A percentile compares a stretch with the other conserved stretches of the same genome.
These are phyloP conservation scores for Chrysanthemum lavandulifolium DNA, from an alignment of 129 eudicot species.

Conservation along the genomic window DNA sequence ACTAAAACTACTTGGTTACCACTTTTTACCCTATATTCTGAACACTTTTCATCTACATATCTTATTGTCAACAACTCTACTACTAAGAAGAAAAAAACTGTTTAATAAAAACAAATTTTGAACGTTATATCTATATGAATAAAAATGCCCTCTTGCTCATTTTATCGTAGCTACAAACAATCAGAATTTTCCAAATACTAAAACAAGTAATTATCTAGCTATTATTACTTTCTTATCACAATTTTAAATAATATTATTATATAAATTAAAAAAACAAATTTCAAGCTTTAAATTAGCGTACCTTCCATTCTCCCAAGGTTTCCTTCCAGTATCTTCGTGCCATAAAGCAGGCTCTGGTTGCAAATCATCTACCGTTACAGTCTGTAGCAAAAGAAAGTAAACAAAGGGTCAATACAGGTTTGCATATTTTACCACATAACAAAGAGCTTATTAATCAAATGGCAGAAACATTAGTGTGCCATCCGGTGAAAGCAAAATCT, in stretches of 20 bases:
- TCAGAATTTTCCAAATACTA: no score
- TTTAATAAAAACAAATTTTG: neutral
- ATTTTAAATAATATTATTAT: neutral
- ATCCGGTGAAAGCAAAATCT: neutral
- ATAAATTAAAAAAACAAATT: neutral
- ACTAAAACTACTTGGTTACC: neutral
- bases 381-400: constrained; percentile 36
- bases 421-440: constrained; percentile 3
- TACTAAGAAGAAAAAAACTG: no score
- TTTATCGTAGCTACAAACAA: no score
- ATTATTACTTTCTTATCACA: neutral
- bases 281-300: constrained; percentile 11
- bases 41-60: neutral
- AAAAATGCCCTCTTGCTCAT: no score
- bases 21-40: neutral
- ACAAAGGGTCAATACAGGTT: neutral
- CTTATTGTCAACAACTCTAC: neutral
- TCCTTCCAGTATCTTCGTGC: constrained; percentile 89
- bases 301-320: constrained; percentile 75
- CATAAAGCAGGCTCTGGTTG: constrained; percentile 79
- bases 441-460: neutral
- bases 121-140: no score
- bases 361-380: constrained; percentile 62
- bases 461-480: neutral
- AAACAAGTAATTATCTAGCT: no score